A percentile compares a stretch with the other conserved stretches of the same genome.
Conservation (phyloP, 306 rosid genomes). For the Gastrolobium villosum region DNA sequence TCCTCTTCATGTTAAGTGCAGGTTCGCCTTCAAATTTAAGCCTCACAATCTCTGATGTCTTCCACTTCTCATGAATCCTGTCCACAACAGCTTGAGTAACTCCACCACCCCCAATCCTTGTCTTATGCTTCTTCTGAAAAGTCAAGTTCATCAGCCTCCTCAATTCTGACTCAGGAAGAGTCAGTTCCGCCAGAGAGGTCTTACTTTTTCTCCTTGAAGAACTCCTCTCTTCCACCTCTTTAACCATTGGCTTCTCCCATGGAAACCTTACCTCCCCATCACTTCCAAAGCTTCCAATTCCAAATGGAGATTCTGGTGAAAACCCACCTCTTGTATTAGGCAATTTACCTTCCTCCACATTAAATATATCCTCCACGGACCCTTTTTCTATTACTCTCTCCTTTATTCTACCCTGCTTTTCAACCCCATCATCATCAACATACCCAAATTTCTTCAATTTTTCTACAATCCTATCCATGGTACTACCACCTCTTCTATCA, state of each 20-base stretch:
- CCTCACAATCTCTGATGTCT: slow-evolving; percentile 83
- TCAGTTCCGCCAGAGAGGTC: slow-evolving; percentile 83
- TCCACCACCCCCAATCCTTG: slow-evolving; percentile 86
- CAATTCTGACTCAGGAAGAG: slow-evolving; percentile 92
- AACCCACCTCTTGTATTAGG: slow-evolving; percentile 89
- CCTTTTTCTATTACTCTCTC: slow-evolving; percentile 81
- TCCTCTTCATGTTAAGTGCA: slow-evolving; percentile 95
- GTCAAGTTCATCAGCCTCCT: slow-evolving; percentile 83
- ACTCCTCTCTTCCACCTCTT: slow-evolving; percentile 52
- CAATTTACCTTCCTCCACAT: slow-evolving; percentile 88
- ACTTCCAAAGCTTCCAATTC: slow-evolving; percentile 73
- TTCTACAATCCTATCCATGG: slow-evolving; percentile 90
- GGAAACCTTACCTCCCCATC: slow-evolving; percentile 86
- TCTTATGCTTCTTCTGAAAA: slow-evolving; percentile 93
- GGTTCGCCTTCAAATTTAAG: slow-evolving; percentile 89
- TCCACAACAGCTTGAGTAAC: slow-evolving; percentile 91
- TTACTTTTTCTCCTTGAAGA: slow-evolving; percentile 57
- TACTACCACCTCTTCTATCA: slow-evolving; percentile 64
- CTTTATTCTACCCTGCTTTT: slow-evolving; percentile 42
- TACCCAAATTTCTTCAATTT: slow-evolving; percentile 88
- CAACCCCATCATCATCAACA: slow-evolving; percentile 58
- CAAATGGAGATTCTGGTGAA: slow-evolving; percentile 72
- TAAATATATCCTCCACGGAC: slow-evolving; percentile 89
- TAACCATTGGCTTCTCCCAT: slow-evolving; percentile 83
- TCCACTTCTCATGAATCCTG: slow-evolving; percentile 91